Evolutionary conservation across 805 yeast genomes (phyloP).

Genomic region (Wilhelminamyces savonicus): DNA sequence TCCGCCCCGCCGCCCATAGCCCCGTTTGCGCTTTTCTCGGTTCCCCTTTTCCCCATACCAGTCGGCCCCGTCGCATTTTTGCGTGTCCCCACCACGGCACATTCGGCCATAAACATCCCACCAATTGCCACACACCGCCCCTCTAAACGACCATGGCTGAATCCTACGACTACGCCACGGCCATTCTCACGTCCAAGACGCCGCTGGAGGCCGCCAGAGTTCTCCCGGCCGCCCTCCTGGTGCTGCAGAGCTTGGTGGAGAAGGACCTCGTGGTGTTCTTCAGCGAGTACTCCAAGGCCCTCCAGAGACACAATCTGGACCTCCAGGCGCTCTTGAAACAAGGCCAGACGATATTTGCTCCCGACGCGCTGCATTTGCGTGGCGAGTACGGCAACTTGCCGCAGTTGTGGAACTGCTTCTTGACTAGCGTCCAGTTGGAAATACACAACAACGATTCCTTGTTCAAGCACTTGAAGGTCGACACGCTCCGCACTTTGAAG

Average conservation of each 20-base stretch:
- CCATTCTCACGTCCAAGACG: conserved; percentile 35
- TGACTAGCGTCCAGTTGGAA: conserved; percentile 46
- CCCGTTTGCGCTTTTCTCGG: no score
- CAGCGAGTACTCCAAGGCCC: conserved; percentile 12
- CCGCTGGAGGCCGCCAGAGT: conserved; percentile 37
- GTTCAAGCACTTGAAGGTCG: conserved; percentile 41
- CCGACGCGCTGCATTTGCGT: no score
- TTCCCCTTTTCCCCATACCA: no score
- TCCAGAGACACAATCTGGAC: conserved; percentile 41
- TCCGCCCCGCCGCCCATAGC: no score
- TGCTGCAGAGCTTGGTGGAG: conserved; percentile 22
- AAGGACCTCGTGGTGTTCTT: conserved; percentile 30
- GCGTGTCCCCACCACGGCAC: no score
- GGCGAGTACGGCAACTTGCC: conserved; percentile 34
- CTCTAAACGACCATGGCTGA: no score
- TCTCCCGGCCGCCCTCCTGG: conserved; percentile 28
- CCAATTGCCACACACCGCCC: no score
- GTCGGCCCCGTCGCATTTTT: no score
- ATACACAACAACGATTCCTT: conserved; percentile 43
- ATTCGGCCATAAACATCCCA: no score
- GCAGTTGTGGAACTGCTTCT: conserved; percentile 41
- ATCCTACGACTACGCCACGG: conserved; percentile 23
- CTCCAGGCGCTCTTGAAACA: conserved; percentile 58
- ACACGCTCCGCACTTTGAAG: conserved; percentile 49
- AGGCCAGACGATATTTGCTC: conserved; percentile 12